Base-by-base conservation (phyloP, 1,284 basidiomycete species). In the Phylloboletellus chloephorus region DNA sequence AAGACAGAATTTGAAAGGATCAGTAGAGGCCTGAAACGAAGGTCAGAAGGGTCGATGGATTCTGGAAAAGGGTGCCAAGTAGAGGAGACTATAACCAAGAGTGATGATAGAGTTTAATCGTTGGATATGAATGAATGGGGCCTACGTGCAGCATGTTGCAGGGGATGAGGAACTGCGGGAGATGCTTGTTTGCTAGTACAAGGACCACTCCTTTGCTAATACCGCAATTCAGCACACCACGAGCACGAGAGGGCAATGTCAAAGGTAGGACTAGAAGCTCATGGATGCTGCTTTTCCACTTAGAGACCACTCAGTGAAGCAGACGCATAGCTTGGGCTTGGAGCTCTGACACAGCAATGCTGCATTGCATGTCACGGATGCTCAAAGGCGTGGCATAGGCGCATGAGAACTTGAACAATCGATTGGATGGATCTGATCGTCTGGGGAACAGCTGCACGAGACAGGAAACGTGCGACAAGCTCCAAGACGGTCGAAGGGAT, bases 221-320 rank as follows among this genome's bases (percentile, higher is more conserved):
- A 47, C 34, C 12, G 33, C 31, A 41, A 42, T 22, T 29, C 8
- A 15, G 40, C 32, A 43, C 32, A 44, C 50, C 41, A 25, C 24
- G 22, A 39, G 32, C 40, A 49, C 16, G 41, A 41, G 41, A 54
- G 35, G 43, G 54, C 54, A 11, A 53, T 59, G 55, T 44, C 13
- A 48, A 40, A 46, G 48, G 54, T 47, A 52, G 56, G 53, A 53
- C 52, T 33, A 17, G 53, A 60, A 60, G 51, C 37, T 37, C 48
- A 57, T 59, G 15, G 54, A 43, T 21, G 7, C 1, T 47, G 54
- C 56, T 59, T 57, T 54, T 55, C 58, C 56, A 53, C 58, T 59
- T 45, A 54, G 56, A 41, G 46, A 25, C 51, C 56, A 51, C 48
- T 48, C 49, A 52, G 26, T 36, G 28, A 43, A 41, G 23, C 17